Evolutionary conservation across 2,329 filamentous ascomycete genomes (phyloP), one percentile per base, ranked within the genome.

Genomic region (Blumeriella jaapii): DNA sequence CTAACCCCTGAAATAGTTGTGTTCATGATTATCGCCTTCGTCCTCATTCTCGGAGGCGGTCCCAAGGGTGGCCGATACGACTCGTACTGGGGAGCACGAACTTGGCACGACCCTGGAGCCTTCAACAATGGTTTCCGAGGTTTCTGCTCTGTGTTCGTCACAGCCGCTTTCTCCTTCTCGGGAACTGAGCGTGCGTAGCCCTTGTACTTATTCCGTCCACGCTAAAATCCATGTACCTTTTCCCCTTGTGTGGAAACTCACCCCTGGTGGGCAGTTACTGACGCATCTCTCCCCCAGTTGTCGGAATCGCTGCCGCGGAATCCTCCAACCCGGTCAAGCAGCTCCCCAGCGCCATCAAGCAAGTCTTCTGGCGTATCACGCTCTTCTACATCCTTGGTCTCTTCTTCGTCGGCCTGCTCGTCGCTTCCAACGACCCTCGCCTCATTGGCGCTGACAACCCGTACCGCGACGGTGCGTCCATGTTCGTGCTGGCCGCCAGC

Each of bases 351-450:
- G 86, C 86, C 7, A 76, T 91, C 52, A 93, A 91, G 61, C 85
- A 93, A 56, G 84, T 93, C 15, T 93, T 93, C 59, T 94, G 85
- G 85, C 78, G 86, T 51, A 93, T 93, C 53, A 75, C 77, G 5
- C 67, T 91, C 39, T 94, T 94, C 63, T 94, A 93, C 61, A 68
- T 94, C 31, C 74, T 93, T 19, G 80, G 82, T 1, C 68, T 12
- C 89, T 94, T 50, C 28, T 31, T 37, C 28, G 34, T 37, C 15
- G 34, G 34, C 24, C 28, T 37, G 10, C 23, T 37, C 3, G 34
- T 32, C 12, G 29, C 35, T 6, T 32, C 29, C 13, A 24, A 38
- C 25, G 35, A 38, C 8, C 23, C 28, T 11, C n/a, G 12, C 8
- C 35, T 38, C 11, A 17, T 38, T n/a, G 35, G 35, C 12, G 16